These are phyloP conservation scores for Avena eriantha DNA, from an alignment of 176 grass and related monocot species.

Conservation along the genomic window DNA sequence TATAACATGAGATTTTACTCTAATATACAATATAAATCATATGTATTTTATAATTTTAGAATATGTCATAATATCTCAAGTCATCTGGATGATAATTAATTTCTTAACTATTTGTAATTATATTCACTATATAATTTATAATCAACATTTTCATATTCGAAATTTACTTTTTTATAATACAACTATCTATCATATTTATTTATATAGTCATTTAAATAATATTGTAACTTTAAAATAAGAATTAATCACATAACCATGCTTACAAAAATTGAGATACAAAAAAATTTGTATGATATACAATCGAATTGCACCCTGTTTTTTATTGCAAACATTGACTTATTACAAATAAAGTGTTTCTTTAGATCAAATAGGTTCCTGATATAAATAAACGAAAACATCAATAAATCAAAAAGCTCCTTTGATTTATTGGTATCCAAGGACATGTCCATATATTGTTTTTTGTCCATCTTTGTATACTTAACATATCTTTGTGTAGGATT, in stretches of 20 bases:
- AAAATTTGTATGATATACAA: background rate
- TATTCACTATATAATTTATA: background rate
- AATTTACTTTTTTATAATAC: background rate
- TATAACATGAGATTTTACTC: too few relatives aligned
- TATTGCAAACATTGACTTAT: background rate
- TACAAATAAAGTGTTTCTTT: background rate
- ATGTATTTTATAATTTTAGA: too few relatives aligned
- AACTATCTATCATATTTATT: too few relatives aligned
- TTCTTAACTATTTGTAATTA: background rate
- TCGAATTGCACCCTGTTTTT: background rate
- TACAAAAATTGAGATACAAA: background rate
- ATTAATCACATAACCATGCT: background rate
- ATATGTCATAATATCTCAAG: background rate
- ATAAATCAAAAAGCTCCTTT: background rate
- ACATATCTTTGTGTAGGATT: background rate
- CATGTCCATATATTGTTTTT: background rate
- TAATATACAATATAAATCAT: too few relatives aligned
- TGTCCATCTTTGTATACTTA: background rate
- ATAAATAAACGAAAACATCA: background rate
- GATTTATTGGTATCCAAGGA: background rate
- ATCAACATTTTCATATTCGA: background rate
- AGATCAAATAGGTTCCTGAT: background rate
- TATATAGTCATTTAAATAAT: background rate
- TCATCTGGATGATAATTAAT: too few relatives aligned
- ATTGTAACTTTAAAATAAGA: background rate